phyloP scores from a whole-genome alignment of 345 rosid species.

The Salix suchowensis region DNA sequence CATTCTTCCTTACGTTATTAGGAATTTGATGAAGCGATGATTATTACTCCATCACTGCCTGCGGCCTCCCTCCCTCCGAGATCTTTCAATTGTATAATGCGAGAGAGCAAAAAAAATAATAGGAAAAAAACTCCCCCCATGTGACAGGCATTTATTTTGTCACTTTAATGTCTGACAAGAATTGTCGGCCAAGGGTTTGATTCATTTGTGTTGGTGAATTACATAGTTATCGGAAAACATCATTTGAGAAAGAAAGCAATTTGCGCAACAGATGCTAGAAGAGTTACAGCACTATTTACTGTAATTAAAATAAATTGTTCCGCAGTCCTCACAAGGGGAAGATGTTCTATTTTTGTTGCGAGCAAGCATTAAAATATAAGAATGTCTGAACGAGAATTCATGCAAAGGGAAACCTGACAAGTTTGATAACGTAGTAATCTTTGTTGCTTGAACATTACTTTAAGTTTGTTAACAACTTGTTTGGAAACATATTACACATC shows the following conservation, averaged over 20 bases:
- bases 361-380: too few species aligned
- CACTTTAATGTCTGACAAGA: neutral
- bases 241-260: too few species aligned
- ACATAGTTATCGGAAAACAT: neutral
- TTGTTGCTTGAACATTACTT: too few species aligned
- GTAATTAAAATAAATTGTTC: too few species aligned
- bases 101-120: conserved; percentile 36
- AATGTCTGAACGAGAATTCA: too few species aligned
- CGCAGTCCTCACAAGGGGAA: too few species aligned
- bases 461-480: too few species aligned
- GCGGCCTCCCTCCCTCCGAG: neutral
- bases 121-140: conserved; percentile 23
- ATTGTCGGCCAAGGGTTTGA: neutral
- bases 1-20: conserved; percentile 89
- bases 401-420: too few species aligned
- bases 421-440: too few species aligned
- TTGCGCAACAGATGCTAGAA: too few species aligned
- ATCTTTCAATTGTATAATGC: conserved; percentile 14
- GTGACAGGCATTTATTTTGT: conserved; percentile 18
- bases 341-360: too few species aligned
- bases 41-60: neutral
- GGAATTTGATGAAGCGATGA: conserved; percentile 67
- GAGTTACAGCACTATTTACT: too few species aligned
- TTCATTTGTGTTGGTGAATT: neutral
- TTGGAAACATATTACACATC: neutral